Evolutionary conservation across 495 filamentous ascomycete species (phyloP).

Genomic region (Chaetomium tenue): DNA sequence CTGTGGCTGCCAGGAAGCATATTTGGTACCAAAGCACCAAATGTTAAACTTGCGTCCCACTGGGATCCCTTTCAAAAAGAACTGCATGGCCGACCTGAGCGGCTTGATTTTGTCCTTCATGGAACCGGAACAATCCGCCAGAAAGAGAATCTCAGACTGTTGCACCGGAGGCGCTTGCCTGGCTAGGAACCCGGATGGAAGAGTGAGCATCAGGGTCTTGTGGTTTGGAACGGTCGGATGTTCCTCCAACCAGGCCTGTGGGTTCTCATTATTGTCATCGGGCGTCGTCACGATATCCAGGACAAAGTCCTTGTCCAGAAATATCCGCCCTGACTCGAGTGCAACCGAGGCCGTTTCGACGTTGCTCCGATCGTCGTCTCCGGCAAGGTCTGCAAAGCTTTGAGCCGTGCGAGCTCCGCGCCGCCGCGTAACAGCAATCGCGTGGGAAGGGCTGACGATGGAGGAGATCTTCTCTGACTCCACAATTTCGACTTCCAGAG

Average conservation of each 20-base stretch:
- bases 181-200: constrained; percentile 15
- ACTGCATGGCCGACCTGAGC: constrained; percentile 23
- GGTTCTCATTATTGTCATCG: constrained; percentile 6
- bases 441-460: constrained; percentile 16
- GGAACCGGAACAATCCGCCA: constrained; percentile 24
- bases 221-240: constrained; percentile 19
- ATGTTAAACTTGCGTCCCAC: constrained; percentile 22
- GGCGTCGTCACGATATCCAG: constrained; percentile 18
- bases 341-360: constrained; percentile 17
- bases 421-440: constrained; percentile 6
- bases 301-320: constrained; percentile 27
- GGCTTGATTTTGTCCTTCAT: constrained; percentile 21
- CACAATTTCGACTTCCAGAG: constrained; percentile 13
- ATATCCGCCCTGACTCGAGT: not conserved
- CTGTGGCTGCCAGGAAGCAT: constrained; percentile 10
- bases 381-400: constrained; percentile 23
- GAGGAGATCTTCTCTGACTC: constrained; percentile 16
- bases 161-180: not conserved
- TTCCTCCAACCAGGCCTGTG: constrained; percentile 23
- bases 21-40: constrained; percentile 24
- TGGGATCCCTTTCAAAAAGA: constrained; percentile 26
- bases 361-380: not conserved
- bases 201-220: constrained; percentile 21
- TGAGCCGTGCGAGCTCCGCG: constrained; percentile 9
- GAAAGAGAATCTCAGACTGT: constrained; percentile 22